Evolutionary conservation across 2,329 filamentous ascomycete species (phyloP).

Genomic region (Ceratocystiopsis minuta): DNA sequence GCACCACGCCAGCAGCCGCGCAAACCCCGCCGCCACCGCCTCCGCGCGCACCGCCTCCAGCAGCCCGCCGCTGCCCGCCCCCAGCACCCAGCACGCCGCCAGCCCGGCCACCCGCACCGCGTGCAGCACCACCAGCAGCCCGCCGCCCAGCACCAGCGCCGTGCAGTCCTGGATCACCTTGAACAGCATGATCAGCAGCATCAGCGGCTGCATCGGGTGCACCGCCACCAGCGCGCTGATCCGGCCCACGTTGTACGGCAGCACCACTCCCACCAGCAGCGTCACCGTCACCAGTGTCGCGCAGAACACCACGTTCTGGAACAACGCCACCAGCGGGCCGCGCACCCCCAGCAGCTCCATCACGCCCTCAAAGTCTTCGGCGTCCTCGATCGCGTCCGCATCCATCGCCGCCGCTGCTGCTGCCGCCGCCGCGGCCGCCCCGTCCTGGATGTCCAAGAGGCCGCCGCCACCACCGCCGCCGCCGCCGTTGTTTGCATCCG

Average conservation of each 20-base stretch:
- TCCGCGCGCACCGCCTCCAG: too few relatives aligned
- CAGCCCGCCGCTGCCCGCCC: too few relatives aligned
- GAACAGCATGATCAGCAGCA: constrained; percentile 53
- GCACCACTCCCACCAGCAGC: constrained; percentile 67
- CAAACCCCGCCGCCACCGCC: too few relatives aligned
- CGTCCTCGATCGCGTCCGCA: constrained; percentile 59
- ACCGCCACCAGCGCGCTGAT: constrained; percentile 62
- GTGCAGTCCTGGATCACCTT: constrained; percentile 62
- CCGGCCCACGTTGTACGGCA: constrained; percentile 85
- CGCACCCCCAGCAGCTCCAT: constrained; percentile 95
- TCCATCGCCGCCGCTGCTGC: constrained; percentile 53
- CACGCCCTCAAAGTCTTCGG: constrained; percentile 89
- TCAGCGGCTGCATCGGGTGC: constrained; percentile 60
- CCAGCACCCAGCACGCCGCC: constrained; percentile 14
- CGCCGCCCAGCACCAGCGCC: constrained; percentile 43
- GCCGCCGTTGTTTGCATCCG: neutral
- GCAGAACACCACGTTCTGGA: constrained; percentile 93
- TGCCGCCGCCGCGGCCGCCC: constrained; percentile 35
- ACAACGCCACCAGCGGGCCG: constrained; percentile 70
- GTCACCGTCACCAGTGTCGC: constrained; percentile 77
- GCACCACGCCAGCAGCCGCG: constrained; percentile 29
- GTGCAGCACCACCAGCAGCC: constrained; percentile 18
- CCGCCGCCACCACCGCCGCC: constrained; percentile 7
- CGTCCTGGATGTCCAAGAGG: constrained; percentile 2
- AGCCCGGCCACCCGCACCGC: constrained; percentile 19